Conservation (phyloP, 768 basidiomycete genomes). For the Pluteus cervinus region DNA sequence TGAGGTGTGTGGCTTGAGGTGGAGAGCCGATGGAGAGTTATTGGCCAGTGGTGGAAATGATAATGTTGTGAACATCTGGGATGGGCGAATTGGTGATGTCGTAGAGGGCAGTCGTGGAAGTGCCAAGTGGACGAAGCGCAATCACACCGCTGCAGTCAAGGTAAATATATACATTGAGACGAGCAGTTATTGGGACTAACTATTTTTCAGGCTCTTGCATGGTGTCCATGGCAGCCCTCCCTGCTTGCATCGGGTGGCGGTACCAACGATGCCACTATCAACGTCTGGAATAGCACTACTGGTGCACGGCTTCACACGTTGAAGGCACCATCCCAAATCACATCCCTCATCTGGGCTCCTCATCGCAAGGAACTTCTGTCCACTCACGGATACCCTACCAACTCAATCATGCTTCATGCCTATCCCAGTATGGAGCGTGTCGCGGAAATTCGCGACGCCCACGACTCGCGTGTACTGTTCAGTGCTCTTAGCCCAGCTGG, state of each 20-base stretch:
- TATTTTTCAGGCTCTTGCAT: conserved; percentile 74
- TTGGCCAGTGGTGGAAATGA: conserved; percentile 96
- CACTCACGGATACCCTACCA: conserved; percentile 93
- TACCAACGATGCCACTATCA: conserved; percentile 86
- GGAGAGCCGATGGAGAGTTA: conserved; percentile 83
- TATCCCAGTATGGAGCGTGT: conserved; percentile 85
- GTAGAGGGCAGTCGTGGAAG: conserved; percentile 43
- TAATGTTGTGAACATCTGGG: conserved; percentile 98
- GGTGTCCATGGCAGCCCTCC: conserved; percentile 95
- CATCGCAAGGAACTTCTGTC: conserved; percentile 86
- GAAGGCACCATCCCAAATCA: conserved; percentile 86
- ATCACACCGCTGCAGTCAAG: conserved; percentile 87
- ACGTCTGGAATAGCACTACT: conserved; percentile 89
- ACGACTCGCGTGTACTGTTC: conserved; percentile 86
- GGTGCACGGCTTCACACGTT: conserved; percentile 87
- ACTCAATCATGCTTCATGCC: conserved; percentile 72
- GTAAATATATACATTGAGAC: conserved; percentile 19
- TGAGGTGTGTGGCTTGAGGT: conserved; percentile 90
- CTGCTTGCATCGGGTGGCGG: conserved; percentile 93
- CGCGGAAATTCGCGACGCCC: conserved; percentile 83
- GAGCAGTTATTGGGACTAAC: conserved; percentile 1
- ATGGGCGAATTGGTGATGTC: conserved; percentile 66
- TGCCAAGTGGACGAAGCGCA: conserved; percentile 88
- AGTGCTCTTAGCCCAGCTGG: conserved; percentile 84
- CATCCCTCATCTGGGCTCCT: conserved; percentile 82